Evolutionary conservation across 2,329 filamentous ascomycete species (phyloP), one percentile per base, ranked within the genome.

Genomic region (Zymoseptoria tritici): DNA sequence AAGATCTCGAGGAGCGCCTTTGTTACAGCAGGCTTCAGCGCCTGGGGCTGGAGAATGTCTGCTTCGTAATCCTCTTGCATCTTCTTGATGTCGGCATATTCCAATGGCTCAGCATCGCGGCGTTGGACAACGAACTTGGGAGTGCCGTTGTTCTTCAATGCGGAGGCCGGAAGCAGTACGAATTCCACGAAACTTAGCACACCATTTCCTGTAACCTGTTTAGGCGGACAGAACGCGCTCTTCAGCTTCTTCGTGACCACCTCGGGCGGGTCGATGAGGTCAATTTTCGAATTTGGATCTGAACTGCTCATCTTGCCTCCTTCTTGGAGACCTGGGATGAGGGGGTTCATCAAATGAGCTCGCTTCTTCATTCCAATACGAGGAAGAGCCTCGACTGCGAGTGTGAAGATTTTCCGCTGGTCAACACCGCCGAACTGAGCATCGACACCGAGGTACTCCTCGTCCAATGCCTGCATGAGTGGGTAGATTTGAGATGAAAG

Each of bases 401-500:
- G 84, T 0, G 86, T 87, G 73, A 96, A 96, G 63, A 96, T 86
- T 77, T 96, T 97, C 61, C 91, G 80, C 77, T 96, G 92, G 70
- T 97, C 93, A 26, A 82, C 73, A 64, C 88, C 90, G 58, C 92
- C 92, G 63, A 97, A 92, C 71, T 99, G 91, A 1, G 84, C 88
- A 73, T 99, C 93, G 3, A 92, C 90, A 59, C 86, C 86, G 3
- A 99, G 80, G 79, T 97, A 86, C 78, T 94, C 83, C 77, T 97
- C 93, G 71, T 97, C 93, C 53, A 97, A 79, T 0, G 89, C 89
- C 76, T 97, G 94, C 76, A 99, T 86, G 54, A 95, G 80, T 0
- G 90, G 90, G 79, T 95, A 95, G 62, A 93, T 82, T 11, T 93
- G 80, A 1, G 89, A 90, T 59, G 83, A 85, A 57, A 95, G 73